These are phyloP conservation scores for Paspalum vaginatum DNA, from an alignment of 176 grass and related monocot species.

Conservation along the genomic window DNA sequence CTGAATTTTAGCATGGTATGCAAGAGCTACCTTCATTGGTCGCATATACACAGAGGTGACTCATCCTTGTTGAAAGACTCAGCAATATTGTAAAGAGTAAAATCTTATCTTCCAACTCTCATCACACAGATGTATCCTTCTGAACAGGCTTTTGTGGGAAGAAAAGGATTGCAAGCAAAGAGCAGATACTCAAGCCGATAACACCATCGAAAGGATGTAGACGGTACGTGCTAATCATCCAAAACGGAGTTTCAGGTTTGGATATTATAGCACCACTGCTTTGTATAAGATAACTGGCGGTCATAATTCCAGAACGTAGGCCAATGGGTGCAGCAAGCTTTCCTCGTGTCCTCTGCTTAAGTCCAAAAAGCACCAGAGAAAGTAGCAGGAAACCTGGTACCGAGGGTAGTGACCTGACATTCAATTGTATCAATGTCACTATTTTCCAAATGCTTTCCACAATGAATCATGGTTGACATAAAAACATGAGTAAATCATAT, in stretches of 20 bases:
- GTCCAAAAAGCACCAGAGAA: constrained; percentile 81
- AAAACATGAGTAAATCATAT: neutral
- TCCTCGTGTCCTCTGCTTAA: constrained; percentile 72
- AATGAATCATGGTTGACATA: neutral
- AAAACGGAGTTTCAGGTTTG: constrained; percentile 62
- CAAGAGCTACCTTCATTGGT: constrained; percentile 5
- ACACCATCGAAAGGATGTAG: constrained; percentile 84
- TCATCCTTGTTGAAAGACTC: constrained; percentile 36
- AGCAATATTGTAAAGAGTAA: neutral
- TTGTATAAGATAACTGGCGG: constrained; percentile 73
- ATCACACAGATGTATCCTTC: constrained; percentile 50
- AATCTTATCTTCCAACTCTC: constrained; percentile 2
- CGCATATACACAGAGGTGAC: neutral
- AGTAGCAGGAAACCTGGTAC: constrained; percentile 83
- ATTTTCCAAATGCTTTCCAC: constrained; percentile 5
- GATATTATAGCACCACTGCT: constrained; percentile 60
- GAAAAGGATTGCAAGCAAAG: constrained; percentile 72
- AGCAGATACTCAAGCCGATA: constrained; percentile 69
- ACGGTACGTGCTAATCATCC: constrained; percentile 63
- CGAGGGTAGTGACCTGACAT: constrained; percentile 81
- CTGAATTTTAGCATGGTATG: constrained; percentile 9
- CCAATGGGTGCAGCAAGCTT: constrained; percentile 88
- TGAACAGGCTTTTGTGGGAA: constrained; percentile 67
- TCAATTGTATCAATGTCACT: constrained; percentile 35
- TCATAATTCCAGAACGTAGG: constrained; percentile 82